phyloP scores from a whole-genome alignment of 2,329 filamentous ascomycete genomes.

The Botryosphaeria dothidea region DNA sequence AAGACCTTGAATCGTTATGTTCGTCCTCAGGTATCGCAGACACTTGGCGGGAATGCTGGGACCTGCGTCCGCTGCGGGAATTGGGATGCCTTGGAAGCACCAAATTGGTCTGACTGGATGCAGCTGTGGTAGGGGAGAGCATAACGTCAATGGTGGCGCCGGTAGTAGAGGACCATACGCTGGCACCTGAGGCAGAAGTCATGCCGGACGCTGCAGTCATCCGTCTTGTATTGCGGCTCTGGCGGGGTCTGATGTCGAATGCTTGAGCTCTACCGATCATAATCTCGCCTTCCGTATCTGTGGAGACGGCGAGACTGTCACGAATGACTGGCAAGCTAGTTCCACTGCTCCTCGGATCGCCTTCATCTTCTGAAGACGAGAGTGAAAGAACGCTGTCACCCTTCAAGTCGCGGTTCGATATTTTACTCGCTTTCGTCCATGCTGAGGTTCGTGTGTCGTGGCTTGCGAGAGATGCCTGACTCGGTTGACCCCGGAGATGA shows the following conservation, averaged over 20 bases:
- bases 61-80: constrained; percentile 24
- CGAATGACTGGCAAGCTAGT: constrained; percentile 27
- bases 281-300: constrained; percentile 33
- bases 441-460: constrained; percentile 21
- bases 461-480: background rate
- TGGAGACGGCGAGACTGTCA: constrained; percentile 31
- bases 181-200: constrained; percentile 30
- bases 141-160: constrained; percentile 42
- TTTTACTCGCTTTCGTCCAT: constrained; percentile 2
- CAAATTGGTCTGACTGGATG: constrained; percentile 26
- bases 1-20: constrained; percentile 25
- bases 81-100: constrained; percentile 22
- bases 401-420: constrained; percentile 33
- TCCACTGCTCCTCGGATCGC: constrained; percentile 18
- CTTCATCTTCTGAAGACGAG: constrained; percentile 39
- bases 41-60: constrained; percentile 38
- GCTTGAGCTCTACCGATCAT: constrained; percentile 40
- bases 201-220: background rate
- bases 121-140: constrained; percentile 30
- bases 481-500: constrained; percentile 4
- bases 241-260: constrained; percentile 33
- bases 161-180: constrained; percentile 35
- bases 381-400: constrained; percentile 41
- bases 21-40: constrained; percentile 39
- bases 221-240: background rate